Percentiles rank a stretch among this genome's conserved stretches.
These are phyloP conservation scores for Halocafeteria seosinensis DNA, from an alignment of 108 stramenopile genomes.

Conservation along the genomic window DNA sequence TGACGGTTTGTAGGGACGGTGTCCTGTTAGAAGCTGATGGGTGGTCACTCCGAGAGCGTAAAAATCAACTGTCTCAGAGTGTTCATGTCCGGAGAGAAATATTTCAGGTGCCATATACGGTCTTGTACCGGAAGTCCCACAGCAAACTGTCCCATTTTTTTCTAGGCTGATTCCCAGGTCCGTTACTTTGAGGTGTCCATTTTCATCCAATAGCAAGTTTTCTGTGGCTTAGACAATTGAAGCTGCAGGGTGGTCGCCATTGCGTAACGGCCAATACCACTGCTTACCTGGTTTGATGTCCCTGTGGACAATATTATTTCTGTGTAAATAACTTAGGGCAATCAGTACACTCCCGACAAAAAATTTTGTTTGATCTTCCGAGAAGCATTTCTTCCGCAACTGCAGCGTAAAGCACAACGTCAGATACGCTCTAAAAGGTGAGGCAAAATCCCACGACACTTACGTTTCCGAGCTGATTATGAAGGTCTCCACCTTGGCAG, in stretches of 20 bases:
- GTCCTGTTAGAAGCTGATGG: background rate
- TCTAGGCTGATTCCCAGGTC: background rate
- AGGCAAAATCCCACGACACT: too few relatives aligned
- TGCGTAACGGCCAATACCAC: background rate
- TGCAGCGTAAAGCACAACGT: too few relatives aligned
- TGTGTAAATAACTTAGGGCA: conserved; percentile 35
- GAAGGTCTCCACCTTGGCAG: conserved; percentile 9
- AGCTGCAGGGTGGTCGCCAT: background rate
- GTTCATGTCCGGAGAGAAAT: background rate
- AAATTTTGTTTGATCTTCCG: conserved; percentile 34
- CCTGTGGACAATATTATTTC: conserved; percentile 60
- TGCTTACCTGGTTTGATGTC: conserved; percentile 80
- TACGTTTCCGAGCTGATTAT: conserved; percentile 17
- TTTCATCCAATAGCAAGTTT: background rate
- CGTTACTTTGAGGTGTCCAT: background rate
- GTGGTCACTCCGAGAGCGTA: conserved; percentile 1
- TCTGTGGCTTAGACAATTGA: too few relatives aligned
- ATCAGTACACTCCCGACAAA: conserved; percentile 26
- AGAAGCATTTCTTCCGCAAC: conserved; percentile 22
- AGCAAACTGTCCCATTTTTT: background rate
- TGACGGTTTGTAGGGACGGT: background rate
- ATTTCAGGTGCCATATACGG: conserved; percentile 4
- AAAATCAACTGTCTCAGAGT: background rate
- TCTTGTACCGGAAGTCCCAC: background rate
- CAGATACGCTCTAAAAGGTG: too few relatives aligned